Conservation (phyloP, 2,329 filamentous ascomycete genomes). For the Penicillium occitanis region DNA sequence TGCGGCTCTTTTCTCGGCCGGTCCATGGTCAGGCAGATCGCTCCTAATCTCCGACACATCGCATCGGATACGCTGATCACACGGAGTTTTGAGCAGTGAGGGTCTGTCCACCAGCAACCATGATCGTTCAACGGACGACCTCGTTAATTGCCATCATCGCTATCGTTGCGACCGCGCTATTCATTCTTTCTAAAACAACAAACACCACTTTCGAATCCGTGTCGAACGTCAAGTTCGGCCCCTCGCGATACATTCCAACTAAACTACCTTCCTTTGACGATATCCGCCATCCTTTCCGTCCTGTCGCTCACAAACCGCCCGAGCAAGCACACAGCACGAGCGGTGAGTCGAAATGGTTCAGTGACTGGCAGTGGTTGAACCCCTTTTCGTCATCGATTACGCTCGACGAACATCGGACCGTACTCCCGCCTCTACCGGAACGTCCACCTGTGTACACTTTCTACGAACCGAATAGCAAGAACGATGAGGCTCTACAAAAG, state of each 20-base stretch:
- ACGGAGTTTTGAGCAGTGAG: background rate
- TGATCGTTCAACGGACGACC: conserved; percentile 44
- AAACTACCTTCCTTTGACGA: conserved; percentile 54
- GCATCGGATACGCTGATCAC: conserved; percentile 1
- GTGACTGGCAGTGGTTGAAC: conserved; percentile 84
- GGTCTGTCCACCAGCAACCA: conserved; percentile 22
- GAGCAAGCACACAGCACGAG: conserved; percentile 75
- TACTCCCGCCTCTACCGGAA: conserved; percentile 72
- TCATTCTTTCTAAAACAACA: conserved; percentile 47
- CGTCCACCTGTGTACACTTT: conserved; percentile 85
- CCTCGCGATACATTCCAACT: conserved; percentile 37
- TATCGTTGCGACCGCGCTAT: conserved; percentile 44
- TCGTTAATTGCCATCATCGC: conserved; percentile 45
- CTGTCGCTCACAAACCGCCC: conserved; percentile 68
- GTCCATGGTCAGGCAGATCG: conserved; percentile 10
- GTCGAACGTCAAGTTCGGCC: conserved; percentile 25
- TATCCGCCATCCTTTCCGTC: conserved; percentile 60
- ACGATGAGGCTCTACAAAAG: conserved; percentile 63
- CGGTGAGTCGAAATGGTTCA: conserved; percentile 79
- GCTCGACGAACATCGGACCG: conserved; percentile 76
- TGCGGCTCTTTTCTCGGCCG: background rate
- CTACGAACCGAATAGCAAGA: conserved; percentile 69
- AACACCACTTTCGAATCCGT: conserved; percentile 27
- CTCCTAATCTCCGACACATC: background rate
- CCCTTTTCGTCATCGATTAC: conserved; percentile 81